Evolutionary conservation across 2,329 filamentous ascomycete genomes (phyloP).

Genomic region (Colletotrichum nymphaeae): DNA sequence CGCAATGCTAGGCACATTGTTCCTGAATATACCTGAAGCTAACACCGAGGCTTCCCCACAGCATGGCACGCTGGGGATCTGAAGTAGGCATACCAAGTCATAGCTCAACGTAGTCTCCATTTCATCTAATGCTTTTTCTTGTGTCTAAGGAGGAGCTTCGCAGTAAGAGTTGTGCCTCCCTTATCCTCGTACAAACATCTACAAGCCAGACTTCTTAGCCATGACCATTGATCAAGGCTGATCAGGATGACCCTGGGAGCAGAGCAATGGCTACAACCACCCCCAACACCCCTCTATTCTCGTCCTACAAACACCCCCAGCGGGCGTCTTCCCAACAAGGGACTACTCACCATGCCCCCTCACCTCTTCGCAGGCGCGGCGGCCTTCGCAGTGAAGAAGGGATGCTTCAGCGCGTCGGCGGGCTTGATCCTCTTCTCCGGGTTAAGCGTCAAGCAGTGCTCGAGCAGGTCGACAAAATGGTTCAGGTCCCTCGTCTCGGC

Average conservation of each 20-base stretch:
- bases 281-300: background rate
- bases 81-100: background rate
- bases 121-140: background rate
- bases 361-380: conserved; percentile 38
- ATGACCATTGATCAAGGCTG: background rate
- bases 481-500: conserved; percentile 81
- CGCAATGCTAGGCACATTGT: too few species aligned
- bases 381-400: conserved; percentile 75
- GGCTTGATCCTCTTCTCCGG: conserved; percentile 93
- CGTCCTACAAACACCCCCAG: background rate
- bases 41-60: too few species aligned
- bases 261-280: background rate
- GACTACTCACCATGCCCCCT: conserved; percentile 14
- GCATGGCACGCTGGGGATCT: background rate
- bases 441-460: conserved; percentile 89
- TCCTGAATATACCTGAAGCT: too few species aligned
- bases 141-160: background rate
- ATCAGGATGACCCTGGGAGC: background rate
- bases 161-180: background rate
- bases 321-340: background rate
- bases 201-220: background rate
- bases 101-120: background rate
- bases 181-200: background rate
- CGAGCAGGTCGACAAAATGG: conserved; percentile 87
- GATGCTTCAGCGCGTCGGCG: conserved; percentile 86